Evolutionary conservation across 2,329 filamentous ascomycete genomes (phyloP), one percentile per base, ranked within the genome.

Genomic region (Penicillium corylophilum): DNA sequence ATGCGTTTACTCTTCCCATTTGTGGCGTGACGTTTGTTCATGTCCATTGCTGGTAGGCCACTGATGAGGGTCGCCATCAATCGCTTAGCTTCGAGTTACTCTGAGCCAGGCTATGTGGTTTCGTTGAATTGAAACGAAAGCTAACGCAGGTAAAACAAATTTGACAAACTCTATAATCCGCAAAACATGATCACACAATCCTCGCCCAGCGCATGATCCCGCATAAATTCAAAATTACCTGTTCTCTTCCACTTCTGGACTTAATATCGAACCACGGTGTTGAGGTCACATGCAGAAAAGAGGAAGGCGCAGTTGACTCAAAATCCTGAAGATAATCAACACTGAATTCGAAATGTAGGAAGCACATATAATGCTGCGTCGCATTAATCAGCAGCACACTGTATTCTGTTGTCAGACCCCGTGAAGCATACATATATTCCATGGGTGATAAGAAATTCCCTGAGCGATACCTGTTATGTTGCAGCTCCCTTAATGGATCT

Each of bases 331-430:
- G 12, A 45, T 54, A 55, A 3, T 50, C 48, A 33, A 48, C 45
- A 33, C 26, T 54, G 12, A 57, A 46, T 3, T 55, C 49, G 13
- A 60, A 40, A 26, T 57, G 48, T 12, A 60, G 54, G 22, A 60
- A 60, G 48, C 52, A 60, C 40, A 57, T 54, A 40, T 55, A 57
- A 18, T 57, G 50, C 44, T 55, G 55, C 20, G 53, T 54, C 31
- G 50, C 50, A 42, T 60, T 29, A 13, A 60, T 55, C 3, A 60
- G 8, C 18, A 59, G 53, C 15, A 55, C n/a, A 12, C 53, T 55
- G 22, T 35, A 26, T 5, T 23, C 36, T 31, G 5, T 39, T 39
- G 16, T 29, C 20, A 46, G 31, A 24, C n/a, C n/a, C n/a, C 16
- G 26, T 26, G 23, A 20, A 41, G 36, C n/a, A 40, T 35, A 48